phyloP scores from a whole-genome alignment of 2,329 filamentous ascomycete genomes.

The Penicillium concentricum region DNA sequence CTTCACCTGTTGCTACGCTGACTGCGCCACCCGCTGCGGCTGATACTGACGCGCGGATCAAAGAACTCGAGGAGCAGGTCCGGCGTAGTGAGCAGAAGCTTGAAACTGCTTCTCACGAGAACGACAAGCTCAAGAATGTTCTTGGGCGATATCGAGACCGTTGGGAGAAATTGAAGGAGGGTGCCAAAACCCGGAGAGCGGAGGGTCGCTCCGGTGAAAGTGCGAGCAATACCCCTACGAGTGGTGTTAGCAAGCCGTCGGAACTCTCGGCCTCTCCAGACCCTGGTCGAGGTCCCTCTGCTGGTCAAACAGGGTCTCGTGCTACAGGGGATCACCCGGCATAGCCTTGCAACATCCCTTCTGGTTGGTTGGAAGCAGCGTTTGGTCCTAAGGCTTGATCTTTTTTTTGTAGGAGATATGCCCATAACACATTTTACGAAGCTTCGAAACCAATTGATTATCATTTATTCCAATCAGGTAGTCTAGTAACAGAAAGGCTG shows the following conservation, averaged over 20 bases:
- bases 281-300: background rate
- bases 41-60: slow-evolving; percentile 53
- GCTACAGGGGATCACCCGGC: background rate
- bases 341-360: background rate
- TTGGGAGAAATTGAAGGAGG: slow-evolving; percentile 69
- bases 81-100: slow-evolving; percentile 58
- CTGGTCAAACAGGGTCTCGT: background rate
- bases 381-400: background rate
- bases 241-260: slow-evolving; percentile 4
- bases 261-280: slow-evolving; percentile 13
- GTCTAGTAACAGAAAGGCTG: background rate
- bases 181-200: slow-evolving; percentile 49
- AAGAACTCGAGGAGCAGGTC: slow-evolving; percentile 68
- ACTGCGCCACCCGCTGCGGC: slow-evolving; percentile 23
- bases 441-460: background rate
- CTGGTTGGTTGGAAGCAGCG: background rate
- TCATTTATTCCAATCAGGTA: background rate
- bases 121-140: slow-evolving; percentile 58
- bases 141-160: slow-evolving; percentile 60
- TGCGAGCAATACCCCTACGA: slow-evolving; percentile 7
- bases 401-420: background rate
- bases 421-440: background rate
- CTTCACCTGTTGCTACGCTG: slow-evolving; percentile 24
- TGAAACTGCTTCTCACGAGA: slow-evolving; percentile 61
- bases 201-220: slow-evolving; percentile 22